Conservation (phyloP, 2,329 filamentous ascomycete species). For the Arthrobotrys conoides region DNA sequence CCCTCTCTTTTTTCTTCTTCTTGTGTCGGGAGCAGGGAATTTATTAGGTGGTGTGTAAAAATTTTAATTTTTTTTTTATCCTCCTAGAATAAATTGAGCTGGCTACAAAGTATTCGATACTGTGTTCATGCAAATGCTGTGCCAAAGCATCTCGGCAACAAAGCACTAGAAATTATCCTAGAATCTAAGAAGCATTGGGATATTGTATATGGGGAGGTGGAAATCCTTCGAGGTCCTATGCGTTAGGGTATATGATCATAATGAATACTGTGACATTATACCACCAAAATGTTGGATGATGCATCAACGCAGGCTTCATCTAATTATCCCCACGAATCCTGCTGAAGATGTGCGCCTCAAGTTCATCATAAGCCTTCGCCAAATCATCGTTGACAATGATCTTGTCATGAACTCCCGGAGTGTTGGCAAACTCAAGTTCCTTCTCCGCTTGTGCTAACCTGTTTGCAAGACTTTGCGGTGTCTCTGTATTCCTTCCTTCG, state of each 20-base stretch:
- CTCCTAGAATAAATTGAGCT: conserved; percentile 61
- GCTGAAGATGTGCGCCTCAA: conserved; percentile 70
- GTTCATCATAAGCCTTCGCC: conserved; percentile 72
- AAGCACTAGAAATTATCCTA: not conserved
- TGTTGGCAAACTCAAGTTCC: conserved; percentile 81
- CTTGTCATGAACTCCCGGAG: conserved; percentile 76
- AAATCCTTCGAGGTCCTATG: not conserved
- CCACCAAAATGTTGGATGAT: not conserved
- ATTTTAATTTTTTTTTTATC: conserved; percentile 64
- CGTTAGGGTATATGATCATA: not conserved
- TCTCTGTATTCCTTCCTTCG: conserved; percentile 82
- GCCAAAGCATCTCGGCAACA: conserved; percentile 63
- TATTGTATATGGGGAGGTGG: conserved; percentile 34
- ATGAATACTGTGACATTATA: not conserved
- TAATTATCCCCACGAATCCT: not conserved
- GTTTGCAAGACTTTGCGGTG: conserved; percentile 78
- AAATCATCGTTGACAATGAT: conserved; percentile 78
- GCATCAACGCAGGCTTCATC: no score
- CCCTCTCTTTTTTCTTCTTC: conserved; percentile 17
- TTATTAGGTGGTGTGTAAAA: conserved; percentile 61
- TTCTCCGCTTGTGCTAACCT: conserved; percentile 79
- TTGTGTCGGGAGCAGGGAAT: conserved; percentile 35
- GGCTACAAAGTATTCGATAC: conserved; percentile 59
- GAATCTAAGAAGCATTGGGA: not conserved
- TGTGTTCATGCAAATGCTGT: conserved; percentile 64